Percentiles rank a stretch among this genome's conserved stretches.
phyloP scores from a whole-genome alignment of 306 rosid species.

The Neltuma alba region DNA sequence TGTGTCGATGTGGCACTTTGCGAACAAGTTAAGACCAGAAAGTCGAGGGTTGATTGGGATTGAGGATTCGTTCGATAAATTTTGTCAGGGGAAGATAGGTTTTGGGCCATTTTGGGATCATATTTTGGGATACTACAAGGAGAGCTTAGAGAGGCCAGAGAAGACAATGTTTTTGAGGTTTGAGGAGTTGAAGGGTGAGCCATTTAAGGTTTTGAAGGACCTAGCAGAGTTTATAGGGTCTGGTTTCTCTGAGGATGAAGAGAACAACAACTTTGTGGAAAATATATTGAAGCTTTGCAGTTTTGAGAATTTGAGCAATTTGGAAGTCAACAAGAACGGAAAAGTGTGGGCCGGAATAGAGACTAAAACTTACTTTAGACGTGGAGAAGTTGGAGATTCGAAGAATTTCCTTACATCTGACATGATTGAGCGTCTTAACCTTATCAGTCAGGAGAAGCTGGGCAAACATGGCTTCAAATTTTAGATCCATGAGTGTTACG shows the following conservation, averaged over 20 bases:
- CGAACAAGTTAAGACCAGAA: slow-evolving; percentile 24
- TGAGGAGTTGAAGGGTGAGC: slow-evolving; percentile 8
- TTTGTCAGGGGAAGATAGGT: neutral
- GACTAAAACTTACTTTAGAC: too few relatives aligned
- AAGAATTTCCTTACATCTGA: too few relatives aligned
- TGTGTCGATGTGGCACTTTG: too few relatives aligned
- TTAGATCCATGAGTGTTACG: too few relatives aligned
- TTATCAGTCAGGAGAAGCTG: too few relatives aligned
- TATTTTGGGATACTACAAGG: slow-evolving; percentile 7
- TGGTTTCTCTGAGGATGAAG: slow-evolving; percentile 25
- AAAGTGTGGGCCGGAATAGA: too few relatives aligned
- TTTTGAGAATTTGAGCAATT: too few relatives aligned
- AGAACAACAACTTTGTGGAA: slow-evolving; percentile 22
- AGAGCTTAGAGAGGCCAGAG: neutral
- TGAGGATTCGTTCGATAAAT: slow-evolving; percentile 17
- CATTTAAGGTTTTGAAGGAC: neutral
- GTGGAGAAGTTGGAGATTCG: too few relatives aligned
- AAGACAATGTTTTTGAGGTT: slow-evolving; percentile 4
- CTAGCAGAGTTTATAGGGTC: slow-evolving; percentile 8
- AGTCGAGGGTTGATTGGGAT: slow-evolving; percentile 1
- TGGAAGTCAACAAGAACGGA: too few relatives aligned
- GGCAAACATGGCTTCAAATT: too few relatives aligned
- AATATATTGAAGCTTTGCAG: too few relatives aligned
- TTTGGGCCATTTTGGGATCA: slow-evolving; percentile 11
- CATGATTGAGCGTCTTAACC: too few relatives aligned